Evolutionary conservation across 164 flowering plant genomes (phyloP).

Genomic region (Macadamia tetraphylla): DNA sequence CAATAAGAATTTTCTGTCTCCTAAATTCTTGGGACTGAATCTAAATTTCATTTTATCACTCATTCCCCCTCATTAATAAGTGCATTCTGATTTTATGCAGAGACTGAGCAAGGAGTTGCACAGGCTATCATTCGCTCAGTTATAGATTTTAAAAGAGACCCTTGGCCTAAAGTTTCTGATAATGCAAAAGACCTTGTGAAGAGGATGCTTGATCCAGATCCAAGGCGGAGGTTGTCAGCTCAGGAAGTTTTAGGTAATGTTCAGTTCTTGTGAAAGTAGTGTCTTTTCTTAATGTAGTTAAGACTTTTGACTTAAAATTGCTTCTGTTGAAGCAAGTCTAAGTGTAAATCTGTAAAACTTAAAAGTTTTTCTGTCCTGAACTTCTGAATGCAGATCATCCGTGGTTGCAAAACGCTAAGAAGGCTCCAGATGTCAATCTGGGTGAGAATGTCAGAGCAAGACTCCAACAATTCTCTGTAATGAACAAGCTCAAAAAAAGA

Average conservation of each 20-base stretch:
- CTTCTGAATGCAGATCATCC: constrained; percentile 66
- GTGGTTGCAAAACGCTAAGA: constrained; percentile 84
- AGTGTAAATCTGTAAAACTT: not conserved
- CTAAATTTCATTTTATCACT: not conserved
- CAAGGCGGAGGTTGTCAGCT: constrained; percentile 67
- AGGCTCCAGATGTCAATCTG: constrained; percentile 80
- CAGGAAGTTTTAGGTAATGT: constrained; percentile 80
- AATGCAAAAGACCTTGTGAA: constrained; percentile 89
- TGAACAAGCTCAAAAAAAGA: constrained; percentile 95
- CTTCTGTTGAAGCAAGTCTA: not conserved
- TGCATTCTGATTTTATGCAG: constrained; percentile 34
- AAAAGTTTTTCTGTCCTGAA: not conserved
- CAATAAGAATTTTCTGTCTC: too few relatives aligned
- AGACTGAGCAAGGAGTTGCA: constrained; percentile 97
- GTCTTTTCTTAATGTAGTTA: not conserved
- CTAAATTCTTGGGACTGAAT: not conserved
- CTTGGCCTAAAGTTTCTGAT: constrained; percentile 94
- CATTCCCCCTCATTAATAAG: not conserved
- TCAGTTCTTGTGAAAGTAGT: not conserved
- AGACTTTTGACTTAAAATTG: not conserved
- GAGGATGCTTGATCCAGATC: constrained; percentile 91
- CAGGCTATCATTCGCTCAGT: constrained; percentile 86
- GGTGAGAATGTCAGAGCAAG: constrained; percentile 91
- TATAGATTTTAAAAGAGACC: constrained; percentile 80
- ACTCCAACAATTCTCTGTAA: constrained; percentile 83